phyloP scores from a whole-genome alignment of 352 stramenopile genomes.

The Pilasporangium apinafurcum region DNA sequence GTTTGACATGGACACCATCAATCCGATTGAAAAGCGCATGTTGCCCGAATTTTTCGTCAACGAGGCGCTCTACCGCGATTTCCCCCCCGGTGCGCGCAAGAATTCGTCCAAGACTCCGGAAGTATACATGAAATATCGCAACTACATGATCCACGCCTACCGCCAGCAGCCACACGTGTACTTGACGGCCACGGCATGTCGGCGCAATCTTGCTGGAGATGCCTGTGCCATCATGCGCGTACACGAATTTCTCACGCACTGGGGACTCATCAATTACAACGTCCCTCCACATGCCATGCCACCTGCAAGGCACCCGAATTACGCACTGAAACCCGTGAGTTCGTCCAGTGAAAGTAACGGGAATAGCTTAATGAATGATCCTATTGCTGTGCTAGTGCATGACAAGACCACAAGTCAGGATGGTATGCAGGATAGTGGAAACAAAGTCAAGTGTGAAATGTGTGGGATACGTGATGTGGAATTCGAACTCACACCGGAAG shows the following conservation, averaged over 20 bases:
- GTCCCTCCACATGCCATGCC: conserved; percentile 69
- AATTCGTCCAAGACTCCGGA: conserved; percentile 44
- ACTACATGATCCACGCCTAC: conserved; percentile 83
- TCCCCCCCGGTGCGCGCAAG: conserved; percentile 10
- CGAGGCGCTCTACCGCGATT: conserved; percentile 10
- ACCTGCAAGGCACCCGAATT: conserved; percentile 47
- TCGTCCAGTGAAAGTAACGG: not conserved
- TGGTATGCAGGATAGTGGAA: not conserved
- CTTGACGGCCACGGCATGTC: conserved; percentile 76
- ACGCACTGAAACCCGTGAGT: conserved; percentile 27
- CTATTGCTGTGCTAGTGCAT: conserved; percentile 25
- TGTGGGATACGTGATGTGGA: conserved; percentile 31
- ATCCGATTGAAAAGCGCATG: conserved; percentile 77
- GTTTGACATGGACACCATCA: conserved; percentile 76
- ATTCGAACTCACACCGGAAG: conserved; percentile 53
- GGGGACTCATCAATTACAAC: conserved; percentile 84
- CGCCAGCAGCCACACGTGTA: conserved; percentile 75
- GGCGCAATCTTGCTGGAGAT: conserved; percentile 72
- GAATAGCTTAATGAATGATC: not conserved
- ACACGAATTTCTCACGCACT: conserved; percentile 83
- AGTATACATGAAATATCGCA: conserved; percentile 83
- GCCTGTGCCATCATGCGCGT: conserved; percentile 80
- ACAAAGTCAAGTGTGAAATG: conserved; percentile 27
- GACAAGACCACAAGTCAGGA: conserved; percentile 5
- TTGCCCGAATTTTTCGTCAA: conserved; percentile 75